phyloP scores from a whole-genome alignment of 2,329 filamentous ascomycete genomes.

The Phyllosticta paracitricarpa region DNA sequence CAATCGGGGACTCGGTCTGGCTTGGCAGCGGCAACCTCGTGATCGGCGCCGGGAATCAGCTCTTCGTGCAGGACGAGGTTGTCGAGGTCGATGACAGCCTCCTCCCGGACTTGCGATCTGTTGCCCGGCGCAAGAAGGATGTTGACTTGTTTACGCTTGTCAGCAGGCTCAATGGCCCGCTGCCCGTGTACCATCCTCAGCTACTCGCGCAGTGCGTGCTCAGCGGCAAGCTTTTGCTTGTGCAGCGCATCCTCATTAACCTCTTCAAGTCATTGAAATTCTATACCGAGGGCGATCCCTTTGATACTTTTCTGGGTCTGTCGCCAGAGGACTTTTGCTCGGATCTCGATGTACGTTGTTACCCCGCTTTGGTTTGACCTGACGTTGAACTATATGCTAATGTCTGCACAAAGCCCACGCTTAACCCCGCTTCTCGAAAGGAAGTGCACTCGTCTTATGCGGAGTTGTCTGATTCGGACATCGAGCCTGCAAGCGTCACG shows the following conservation, averaged over 20 bases:
- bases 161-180: conserved; percentile 71
- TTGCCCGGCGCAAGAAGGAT: conserved; percentile 38
- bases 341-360: conserved; percentile 34
- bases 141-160: conserved; percentile 74
- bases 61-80: conserved; percentile 75
- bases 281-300: conserved; percentile 65
- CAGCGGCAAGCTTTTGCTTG: conserved; percentile 61
- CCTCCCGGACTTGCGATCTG: conserved; percentile 44
- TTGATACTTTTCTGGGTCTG: conserved; percentile 67
- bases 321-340: conserved; percentile 39
- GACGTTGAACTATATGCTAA: not conserved
- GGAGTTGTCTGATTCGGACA: conserved; percentile 39
- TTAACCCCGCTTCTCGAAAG: conserved; percentile 34
- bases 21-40: conserved; percentile 74
- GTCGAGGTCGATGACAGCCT: conserved; percentile 55
- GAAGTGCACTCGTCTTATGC: conserved; percentile 43
- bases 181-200: conserved; percentile 88
- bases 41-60: conserved; percentile 81
- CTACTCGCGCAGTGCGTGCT: conserved; percentile 81
- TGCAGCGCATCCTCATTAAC: conserved; percentile 61
- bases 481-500: conserved; percentile 55
- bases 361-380: not conserved
- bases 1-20: conserved; percentile 91
- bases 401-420: conserved; percentile 18
- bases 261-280: conserved; percentile 73